Base-by-base conservation (phyloP, 805 yeast species). In the Yarrowia deformans region DNA sequence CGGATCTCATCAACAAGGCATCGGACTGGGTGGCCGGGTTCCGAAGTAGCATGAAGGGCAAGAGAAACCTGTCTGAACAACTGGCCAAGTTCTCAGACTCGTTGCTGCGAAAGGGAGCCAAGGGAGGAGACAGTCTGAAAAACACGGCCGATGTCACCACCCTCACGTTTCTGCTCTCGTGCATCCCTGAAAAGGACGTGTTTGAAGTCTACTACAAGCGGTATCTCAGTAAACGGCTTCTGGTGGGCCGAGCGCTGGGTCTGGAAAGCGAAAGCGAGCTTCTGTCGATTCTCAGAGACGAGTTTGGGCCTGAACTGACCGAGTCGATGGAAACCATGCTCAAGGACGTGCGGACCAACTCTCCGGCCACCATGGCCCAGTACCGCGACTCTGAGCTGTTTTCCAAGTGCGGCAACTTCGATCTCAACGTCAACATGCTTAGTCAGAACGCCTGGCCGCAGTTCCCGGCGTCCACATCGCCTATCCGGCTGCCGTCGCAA, bases 281-380 rank as follows among this genome's bases (percentile, higher is more conserved):
- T 68, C 90, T 95, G 71, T 91, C 91, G 73, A 85, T 89, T 74
- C 83, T 95, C 72, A 94, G 91, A 76, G 88, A 89, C 69, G 96
- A 90, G 71, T 93, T 94, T 78, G 91, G 96, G 23, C 82, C 89
- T 75, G 97, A 93, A 75, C 94, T 93, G 77, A 93, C 98, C 0
- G 88, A 91, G 58, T 92, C 91, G 77, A 90, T 95, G 79, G 90
- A 97, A 19, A 90, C 91, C 73, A 95, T 95, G 99, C 91, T 95
- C 77, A 90, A 88, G 76, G 99, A 95, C 79, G 91, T 95, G 13
- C 40, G 66, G 82, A 86, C 89, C 73, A 84, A 91, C 3, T 90
- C 97, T 0, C 86, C 86, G 71, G 92, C 90, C 61, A 81, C 92
- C 74, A 88, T 87, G 73, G 70, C 75, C 13, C 78, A 80, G 49